Percentiles rank a stretch among this genome's conserved stretches.
phyloP scores from a whole-genome alignment of 83 land plant species.

The Thuja plicata region DNA sequence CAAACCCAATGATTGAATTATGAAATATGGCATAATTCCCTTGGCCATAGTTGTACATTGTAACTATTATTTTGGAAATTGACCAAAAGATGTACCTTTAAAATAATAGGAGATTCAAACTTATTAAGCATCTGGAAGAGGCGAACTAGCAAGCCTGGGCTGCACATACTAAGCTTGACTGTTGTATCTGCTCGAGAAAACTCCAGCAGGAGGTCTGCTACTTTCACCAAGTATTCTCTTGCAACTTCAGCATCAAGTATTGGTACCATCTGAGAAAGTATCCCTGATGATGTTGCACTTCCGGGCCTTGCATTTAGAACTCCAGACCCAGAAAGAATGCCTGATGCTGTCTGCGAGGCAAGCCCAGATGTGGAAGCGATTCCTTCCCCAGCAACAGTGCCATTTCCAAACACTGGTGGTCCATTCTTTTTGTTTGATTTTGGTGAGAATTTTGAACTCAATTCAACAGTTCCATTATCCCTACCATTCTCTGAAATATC shows the following conservation, averaged over 20 bases:
- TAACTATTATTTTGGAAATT: neutral
- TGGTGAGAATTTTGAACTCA: slow-evolving; percentile 30
- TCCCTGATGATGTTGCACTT: slow-evolving; percentile 92
- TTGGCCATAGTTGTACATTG: neutral
- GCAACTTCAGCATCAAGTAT: slow-evolving; percentile 86
- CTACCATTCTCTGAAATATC: slow-evolving; percentile 34
- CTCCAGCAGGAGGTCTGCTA: slow-evolving; percentile 92
- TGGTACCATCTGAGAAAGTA: slow-evolving; percentile 84
- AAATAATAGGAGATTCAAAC: slow-evolving; percentile 88
- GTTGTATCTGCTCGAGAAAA: slow-evolving; percentile 84
- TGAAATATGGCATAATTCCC: neutral
- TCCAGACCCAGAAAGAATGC: slow-evolving; percentile 91
- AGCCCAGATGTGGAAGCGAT: slow-evolving; percentile 69
- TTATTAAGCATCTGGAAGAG: slow-evolving; percentile 96
- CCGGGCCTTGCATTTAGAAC: slow-evolving; percentile 87
- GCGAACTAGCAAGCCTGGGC: slow-evolving; percentile 80
- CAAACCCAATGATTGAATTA: neutral
- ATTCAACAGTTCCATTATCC: slow-evolving; percentile 51
- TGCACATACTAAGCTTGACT: slow-evolving; percentile 90
- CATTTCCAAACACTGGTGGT: slow-evolving; percentile 14
- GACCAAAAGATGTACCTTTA: slow-evolving; percentile 60
- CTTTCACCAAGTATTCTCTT: slow-evolving; percentile 88
- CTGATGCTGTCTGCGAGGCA: slow-evolving; percentile 89
- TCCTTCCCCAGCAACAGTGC: slow-evolving; percentile 41
- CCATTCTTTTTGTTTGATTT: slow-evolving; percentile 33